Base-by-base conservation (phyloP, 371 early-diverging fungal genomes). In the Apophysomyces trapeziformis region DNA sequence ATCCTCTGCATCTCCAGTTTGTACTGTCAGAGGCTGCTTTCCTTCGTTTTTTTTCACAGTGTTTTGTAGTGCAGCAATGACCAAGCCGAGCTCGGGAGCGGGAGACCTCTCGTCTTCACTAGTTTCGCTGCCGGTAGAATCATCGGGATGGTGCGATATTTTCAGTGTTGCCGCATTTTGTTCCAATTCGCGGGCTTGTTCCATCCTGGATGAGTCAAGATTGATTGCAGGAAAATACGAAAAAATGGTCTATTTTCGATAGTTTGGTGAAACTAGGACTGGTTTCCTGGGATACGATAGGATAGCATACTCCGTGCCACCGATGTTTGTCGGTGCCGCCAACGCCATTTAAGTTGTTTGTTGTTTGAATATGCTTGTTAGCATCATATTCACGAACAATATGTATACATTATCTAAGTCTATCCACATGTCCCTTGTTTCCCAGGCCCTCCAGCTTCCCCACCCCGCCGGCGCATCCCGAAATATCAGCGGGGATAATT, bases 71-170 rank as follows among this genome's bases (percentile, higher is more conserved):
- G 70, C 70, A 58, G 18, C 57, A 45, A 70, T 70, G 26, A 70
- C 70, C 38, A 70, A 37, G 18, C 63, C 64, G 18, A 70, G 63
- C n/a, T 70, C 70, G 43, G 60, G 66, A n/a, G 60, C 63, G 45
- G 63, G 47, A 18, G 58, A 32, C 11, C 36, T 60, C 4, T 58
- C 54, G 7, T 68, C 68, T 5, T 67, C 63, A 41, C 68, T 68
- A 11, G 58, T 59, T 8, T 68, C 68, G 35, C 68, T 68, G 8
- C 64, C 64, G 1, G 68, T 68, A 7, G 63, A 63, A 39, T 68
- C 59, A 59, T 68, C 68, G 5, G 68, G 39, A 14, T 50, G 54
- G 16, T 50, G 21, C 9, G 54, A 50, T 50, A 50, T 50, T 50
- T 50, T 50, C 21, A 50, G 21, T n/a, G 35, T 21, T 50, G n/a